phyloP scores from a whole-genome alignment of 441 rosid species.

The Pelargonium citronellum region DNA sequence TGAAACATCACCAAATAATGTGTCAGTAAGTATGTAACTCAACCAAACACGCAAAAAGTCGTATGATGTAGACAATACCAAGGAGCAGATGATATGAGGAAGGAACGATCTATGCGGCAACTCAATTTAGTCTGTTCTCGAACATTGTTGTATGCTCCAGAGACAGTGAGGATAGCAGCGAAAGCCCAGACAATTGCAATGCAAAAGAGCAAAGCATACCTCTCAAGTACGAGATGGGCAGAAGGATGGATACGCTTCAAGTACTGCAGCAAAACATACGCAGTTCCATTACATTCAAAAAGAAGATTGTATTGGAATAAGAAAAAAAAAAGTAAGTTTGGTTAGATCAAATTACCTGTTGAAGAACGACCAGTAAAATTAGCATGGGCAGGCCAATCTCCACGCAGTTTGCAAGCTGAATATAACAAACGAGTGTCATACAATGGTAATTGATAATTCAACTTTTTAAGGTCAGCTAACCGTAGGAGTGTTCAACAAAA shows the following conservation, averaged over 20 bases:
- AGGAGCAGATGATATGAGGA: conserved; percentile 68
- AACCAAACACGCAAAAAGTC: not conserved
- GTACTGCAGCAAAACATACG: conserved; percentile 20
- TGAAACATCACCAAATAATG: conserved; percentile 14
- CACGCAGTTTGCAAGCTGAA: conserved; percentile 83
- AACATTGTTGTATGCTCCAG: conserved; percentile 88
- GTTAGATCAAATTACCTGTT: conserved; percentile 43
- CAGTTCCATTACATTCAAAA: conserved; percentile 15
- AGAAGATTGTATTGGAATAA: not conserved
- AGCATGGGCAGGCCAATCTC: conserved; percentile 95
- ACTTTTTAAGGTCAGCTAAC: not conserved
- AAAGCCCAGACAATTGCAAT: conserved; percentile 75
- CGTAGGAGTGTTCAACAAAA: not conserved
- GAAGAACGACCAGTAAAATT: conserved; percentile 54
- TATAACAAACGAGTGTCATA: conserved; percentile 15
- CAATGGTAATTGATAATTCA: not conserved
- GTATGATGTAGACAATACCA: conserved; percentile 33
- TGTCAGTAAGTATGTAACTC: conserved; percentile 15
- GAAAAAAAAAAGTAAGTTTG: not conserved
- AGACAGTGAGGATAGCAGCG: conserved; percentile 78
- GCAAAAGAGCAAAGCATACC: conserved; percentile 44
- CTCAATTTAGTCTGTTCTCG: conserved; percentile 44
- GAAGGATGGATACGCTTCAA: conserved; percentile 2
- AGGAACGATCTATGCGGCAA: conserved; percentile 70
- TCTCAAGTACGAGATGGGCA: not conserved